phyloP scores from a whole-genome alignment of 2,329 filamentous ascomycete species.

The Zarea fungicola region DNA sequence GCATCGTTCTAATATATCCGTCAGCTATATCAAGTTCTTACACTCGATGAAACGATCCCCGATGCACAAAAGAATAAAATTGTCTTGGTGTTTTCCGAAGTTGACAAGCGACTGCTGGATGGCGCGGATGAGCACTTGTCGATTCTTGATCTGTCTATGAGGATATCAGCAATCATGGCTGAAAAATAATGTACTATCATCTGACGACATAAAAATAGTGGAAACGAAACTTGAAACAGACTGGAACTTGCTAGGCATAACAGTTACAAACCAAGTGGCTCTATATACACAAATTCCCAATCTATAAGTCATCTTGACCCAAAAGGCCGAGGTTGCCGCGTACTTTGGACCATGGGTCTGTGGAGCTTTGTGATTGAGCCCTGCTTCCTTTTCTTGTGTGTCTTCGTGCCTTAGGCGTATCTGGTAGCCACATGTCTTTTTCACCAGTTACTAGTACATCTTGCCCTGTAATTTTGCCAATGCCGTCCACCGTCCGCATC shows the following conservation, averaged over 20 bases:
- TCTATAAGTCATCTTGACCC: constrained; percentile 27
- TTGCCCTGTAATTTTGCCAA: constrained; percentile 43
- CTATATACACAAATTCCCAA: constrained; percentile 7
- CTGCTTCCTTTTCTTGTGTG: constrained; percentile 18
- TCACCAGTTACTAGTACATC: constrained; percentile 21
- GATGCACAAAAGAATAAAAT: constrained; percentile 89
- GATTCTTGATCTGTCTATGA: constrained; percentile 77
- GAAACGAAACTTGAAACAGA: constrained; percentile 4
- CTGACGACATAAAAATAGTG: background rate
- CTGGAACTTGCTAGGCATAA: constrained; percentile 10
- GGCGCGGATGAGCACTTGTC: constrained; percentile 93
- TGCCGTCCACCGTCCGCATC: constrained; percentile 43
- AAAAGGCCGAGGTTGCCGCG: constrained; percentile 52
- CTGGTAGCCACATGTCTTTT: constrained; percentile 31
- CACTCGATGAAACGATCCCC: constrained; percentile 77
- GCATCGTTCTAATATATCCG: constrained; percentile 13
- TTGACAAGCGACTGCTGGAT: constrained; percentile 91
- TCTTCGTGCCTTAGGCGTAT: constrained; percentile 20
- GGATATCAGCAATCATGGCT: constrained; percentile 69
- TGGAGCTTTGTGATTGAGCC: constrained; percentile 20
- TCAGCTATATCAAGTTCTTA: constrained; percentile 73
- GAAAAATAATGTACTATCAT: constrained; percentile 27
- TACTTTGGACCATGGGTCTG: constrained; percentile 47
- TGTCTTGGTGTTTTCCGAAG: constrained; percentile 81
- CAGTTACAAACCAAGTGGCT: no score